Percentiles rank a stretch among this genome's conserved stretches.
Evolutionary conservation across 1,284 basidiomycete genomes (phyloP).

Genomic region (Inonotus hispidus): DNA sequence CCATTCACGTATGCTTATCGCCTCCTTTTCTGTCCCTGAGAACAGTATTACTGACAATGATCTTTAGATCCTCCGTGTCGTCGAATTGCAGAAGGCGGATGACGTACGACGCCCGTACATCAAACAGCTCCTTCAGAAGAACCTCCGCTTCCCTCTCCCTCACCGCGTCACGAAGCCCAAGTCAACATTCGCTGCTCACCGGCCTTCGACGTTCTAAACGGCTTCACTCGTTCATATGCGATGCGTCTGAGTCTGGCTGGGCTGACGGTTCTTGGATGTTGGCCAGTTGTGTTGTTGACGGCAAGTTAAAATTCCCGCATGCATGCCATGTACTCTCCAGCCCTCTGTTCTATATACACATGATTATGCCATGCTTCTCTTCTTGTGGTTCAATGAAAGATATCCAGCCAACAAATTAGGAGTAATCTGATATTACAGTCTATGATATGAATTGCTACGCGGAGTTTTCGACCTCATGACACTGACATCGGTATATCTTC

Average conservation of each 20-base stretch:
- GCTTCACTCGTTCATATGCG: not conserved
- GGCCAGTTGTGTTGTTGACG: not conserved
- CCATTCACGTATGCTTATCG: slow-evolving; percentile 74
- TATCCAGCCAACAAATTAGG: not conserved
- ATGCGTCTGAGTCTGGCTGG: not conserved
- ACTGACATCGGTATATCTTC: slow-evolving; percentile 1
- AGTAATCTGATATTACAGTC: not conserved
- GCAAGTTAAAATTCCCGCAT: slow-evolving; percentile 7
- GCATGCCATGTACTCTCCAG: slow-evolving; percentile 11
- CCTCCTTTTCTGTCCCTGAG: slow-evolving; percentile 16
- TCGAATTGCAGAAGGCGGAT: slow-evolving; percentile 87
- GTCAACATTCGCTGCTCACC: slow-evolving; percentile 68
- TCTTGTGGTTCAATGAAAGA: not conserved
- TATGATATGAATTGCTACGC: not conserved
- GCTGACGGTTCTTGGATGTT: not conserved
- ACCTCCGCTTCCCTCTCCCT: slow-evolving; percentile 97
- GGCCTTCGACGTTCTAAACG: slow-evolving; percentile 62
- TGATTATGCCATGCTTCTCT: slow-evolving; percentile 3
- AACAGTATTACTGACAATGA: not conserved
- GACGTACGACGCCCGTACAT: slow-evolving; percentile 96
- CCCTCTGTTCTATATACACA: slow-evolving; percentile 6
- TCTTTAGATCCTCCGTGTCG: slow-evolving; percentile 82
- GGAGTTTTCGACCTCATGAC: not conserved
- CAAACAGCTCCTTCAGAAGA: slow-evolving; percentile 89
- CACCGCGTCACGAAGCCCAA: slow-evolving; percentile 77